Evolutionary conservation across 73 alveolate species (phyloP), one percentile per base, ranked within the genome.

Genomic region (Paramecium sexaurelia): DNA sequence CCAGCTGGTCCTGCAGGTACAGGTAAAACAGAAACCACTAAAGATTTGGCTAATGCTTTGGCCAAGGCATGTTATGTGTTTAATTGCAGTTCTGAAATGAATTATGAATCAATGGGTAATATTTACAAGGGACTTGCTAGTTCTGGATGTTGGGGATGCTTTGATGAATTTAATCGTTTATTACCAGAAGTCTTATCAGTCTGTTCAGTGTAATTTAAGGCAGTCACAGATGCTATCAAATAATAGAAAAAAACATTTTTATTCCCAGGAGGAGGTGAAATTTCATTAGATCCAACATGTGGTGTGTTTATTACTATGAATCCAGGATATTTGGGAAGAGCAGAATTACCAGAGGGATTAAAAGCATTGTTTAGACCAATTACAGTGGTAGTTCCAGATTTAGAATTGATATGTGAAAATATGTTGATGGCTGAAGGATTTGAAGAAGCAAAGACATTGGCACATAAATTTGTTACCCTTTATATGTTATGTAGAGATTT

Each of bases 1-100:
- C 99, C 99, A 11, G 99, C 99, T 13, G 99, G 99, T 15, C 99
- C 99, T 0, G 99, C 99, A 19, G 99, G 99, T 66, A 99, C 99
- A 27, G 99, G 99, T n/a, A 99, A 99, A 95, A 99, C 99, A 33
- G 99, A 99, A 95, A 98, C 99, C 29, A 99, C 99, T 69, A 99
- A 99, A 94, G 99, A 99, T 95, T 97, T 99, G 83, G 99, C 99
- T 2, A 95, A 99, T 27, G 99, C 99, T 7, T 91, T 98, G 27
- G 86, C 92, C 2, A 99, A 99, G 95, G 99, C 99, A 56, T 96
- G 99, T 93, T 99, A 99, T 87, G 99, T 98, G 85, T 98, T 99
- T 96, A 99, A 99, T 93, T 98, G 99, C 47, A 98, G 99, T 13
- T 99, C 98, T 45, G 99, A 99, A 96, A 99, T 99, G 99, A 99